These are phyloP conservation scores for Kwoniella pini DNA, from an alignment of 768 basidiomycete genomes.

Conservation along the genomic window DNA sequence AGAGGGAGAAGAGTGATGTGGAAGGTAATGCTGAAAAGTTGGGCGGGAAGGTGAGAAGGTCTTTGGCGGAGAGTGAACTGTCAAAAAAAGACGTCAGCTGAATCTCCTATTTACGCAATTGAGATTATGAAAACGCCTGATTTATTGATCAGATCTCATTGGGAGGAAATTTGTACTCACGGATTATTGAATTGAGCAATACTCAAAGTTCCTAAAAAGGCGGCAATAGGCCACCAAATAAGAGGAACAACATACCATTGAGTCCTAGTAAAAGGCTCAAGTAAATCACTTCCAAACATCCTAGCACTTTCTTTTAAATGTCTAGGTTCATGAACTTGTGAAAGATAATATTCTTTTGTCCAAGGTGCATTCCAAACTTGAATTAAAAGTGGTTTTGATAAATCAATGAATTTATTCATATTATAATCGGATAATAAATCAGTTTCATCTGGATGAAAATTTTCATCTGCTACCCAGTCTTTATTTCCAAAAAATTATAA, in stretches of 20 bases:
- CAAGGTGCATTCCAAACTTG: slow-evolving; percentile 75
- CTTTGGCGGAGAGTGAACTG: slow-evolving; percentile 39
- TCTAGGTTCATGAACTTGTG: slow-evolving; percentile 95
- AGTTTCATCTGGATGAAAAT: slow-evolving; percentile 89
- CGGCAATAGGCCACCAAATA: slow-evolving; percentile 85
- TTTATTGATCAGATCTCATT: slow-evolving; percentile 3
- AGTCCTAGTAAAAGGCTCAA: slow-evolving; percentile 85
- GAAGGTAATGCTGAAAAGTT: slow-evolving; percentile 60
- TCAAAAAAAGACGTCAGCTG: slow-evolving; percentile 34
- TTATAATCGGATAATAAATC: slow-evolving; percentile 76
- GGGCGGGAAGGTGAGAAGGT: slow-evolving; percentile 39
- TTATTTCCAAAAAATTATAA: neutral
- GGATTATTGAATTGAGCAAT: slow-evolving; percentile 64
- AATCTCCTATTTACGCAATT: too few species aligned
- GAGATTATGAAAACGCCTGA: slow-evolving; percentile 8
- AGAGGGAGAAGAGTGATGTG: slow-evolving; percentile 57
- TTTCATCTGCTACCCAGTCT: slow-evolving; percentile 89
- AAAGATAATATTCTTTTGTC: slow-evolving; percentile 91
- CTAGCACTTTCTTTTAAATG: slow-evolving; percentile 80
- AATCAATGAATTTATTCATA: slow-evolving; percentile 88
- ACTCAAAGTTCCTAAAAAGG: slow-evolving; percentile 79
- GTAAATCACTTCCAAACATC: slow-evolving; percentile 75
- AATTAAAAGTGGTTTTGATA: slow-evolving; percentile 73
- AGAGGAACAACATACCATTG: slow-evolving; percentile 91
- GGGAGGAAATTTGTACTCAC: slow-evolving; percentile 27